Evolutionary conservation across 2,329 filamentous ascomycete species (phyloP), one percentile per base, ranked within the genome.

Genomic region (Trichoderma koningiopsis): DNA sequence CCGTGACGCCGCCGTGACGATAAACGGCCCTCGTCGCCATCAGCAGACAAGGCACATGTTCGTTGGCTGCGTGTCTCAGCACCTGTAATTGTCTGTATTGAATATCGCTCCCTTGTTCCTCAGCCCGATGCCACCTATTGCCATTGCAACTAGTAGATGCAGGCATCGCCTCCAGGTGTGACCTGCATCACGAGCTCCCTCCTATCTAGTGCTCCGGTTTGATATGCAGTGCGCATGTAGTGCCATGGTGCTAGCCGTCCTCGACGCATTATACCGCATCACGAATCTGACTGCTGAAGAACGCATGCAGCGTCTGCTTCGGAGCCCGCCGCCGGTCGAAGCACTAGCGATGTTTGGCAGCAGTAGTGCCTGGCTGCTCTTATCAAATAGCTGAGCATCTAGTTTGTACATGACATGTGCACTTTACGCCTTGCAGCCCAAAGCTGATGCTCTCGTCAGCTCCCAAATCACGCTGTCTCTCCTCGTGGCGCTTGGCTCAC

Each of bases 151-250:
- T 47, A 35, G 37, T 37, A 22, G 35, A 58, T 57, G 62, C 27
- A 65, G 62, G 19, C 35, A 57, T 57, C 37, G 53, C 27, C 31
- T 43, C 40, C 35, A 10, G 47, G 52, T 57, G 62, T 66, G 62
- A 66, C 62, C 53, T 66, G 29, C 62, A 66, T 66, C 62, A 66
- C 62, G 62, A 66, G 62, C 27, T 22, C 56, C 40, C 56, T 31
- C 52, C 47, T 11, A n/a, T 19, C 24, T 56, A 19, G 22, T 29
- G 11, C 52, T 29, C 27, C 52, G n/a, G 7, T 10, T 3, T 22
- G 43, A 49, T 27, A 55, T 27, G 52, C 52, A 55, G 31, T 35
- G 22, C 19, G 8, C 29, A 14, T 31, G 27, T 57, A 35, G 53
- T 57, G 31, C 16, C 33, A 47, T 47, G 19, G 19, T 52, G 22